Evolutionary conservation across 1,139 yeast species (phyloP), one percentile per base, ranked within the genome.

Genomic region (Geotrichum klebahnii): DNA sequence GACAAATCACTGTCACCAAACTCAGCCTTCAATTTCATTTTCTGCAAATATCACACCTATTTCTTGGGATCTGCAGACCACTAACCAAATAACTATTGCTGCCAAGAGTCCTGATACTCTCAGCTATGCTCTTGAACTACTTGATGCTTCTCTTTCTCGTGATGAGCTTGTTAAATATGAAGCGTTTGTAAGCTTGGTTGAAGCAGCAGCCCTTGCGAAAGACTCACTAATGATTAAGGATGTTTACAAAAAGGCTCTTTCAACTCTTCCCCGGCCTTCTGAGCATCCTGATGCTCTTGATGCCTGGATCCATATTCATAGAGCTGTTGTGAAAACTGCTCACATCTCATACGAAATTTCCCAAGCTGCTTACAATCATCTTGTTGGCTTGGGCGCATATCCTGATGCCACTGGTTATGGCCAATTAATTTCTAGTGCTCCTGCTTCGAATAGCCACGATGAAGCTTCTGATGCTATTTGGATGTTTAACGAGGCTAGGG

Each of bases 331-430:
- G 14, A 48, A 53, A 20, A 53, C 61, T 9, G 65, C 69, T 1
- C 57, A 58, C 10, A 33, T 57, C 5, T 61, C 65, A 29, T 53
- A 51, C 24, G 47, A 51, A 1, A 48, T 64, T 20, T 69, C 69
- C 1, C 40, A 46, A 6, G 52, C 51, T 3, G 69, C 69, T 1
- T 61, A 63, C 48, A 38, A 53, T n/a, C 59, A 59, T 38, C 57
- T 72, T 36, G 41, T 58, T 6, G 64, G 59, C 8, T 58, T 67
- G 52, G 69, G 70, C 5, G 59, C 66, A 3, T 55, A 57, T 28
- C 75, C 75, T 2, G 65, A 66, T 49, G 70, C 72, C 9, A 57
- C 64, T 20, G 70, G 71, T 2, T 72, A 69, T 47, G 71, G 66
- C 1, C 63, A 64, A 37, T 54, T 68, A 29, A 65, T 72, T 44